A percentile compares a stretch with the other conserved stretches of the same genome.
Evolutionary conservation across 768 basidiomycete genomes (phyloP).

Genomic region (Pluteus cervinus): DNA sequence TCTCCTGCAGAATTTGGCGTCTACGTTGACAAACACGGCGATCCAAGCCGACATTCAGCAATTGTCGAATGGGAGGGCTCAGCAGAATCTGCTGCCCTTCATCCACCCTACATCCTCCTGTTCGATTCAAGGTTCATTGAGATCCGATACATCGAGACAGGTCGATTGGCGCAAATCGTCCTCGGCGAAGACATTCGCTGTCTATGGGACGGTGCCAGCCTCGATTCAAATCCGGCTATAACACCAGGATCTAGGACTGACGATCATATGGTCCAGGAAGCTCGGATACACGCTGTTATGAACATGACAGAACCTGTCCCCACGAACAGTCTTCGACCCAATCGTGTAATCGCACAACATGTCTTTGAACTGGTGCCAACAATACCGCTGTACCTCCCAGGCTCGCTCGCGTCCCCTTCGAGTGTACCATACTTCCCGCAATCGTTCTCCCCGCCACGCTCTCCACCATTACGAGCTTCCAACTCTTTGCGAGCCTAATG

Average conservation of each 20-base stretch:
- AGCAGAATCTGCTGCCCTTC: conserved; percentile 86
- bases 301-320: conserved; percentile 44
- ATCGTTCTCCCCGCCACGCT: conserved; percentile 48
- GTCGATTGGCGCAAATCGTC: conserved; percentile 81
- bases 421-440: conserved; percentile 47
- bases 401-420: conserved; percentile 49
- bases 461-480: conserved; percentile 36
- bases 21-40: conserved; percentile 91
- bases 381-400: conserved; percentile 65
- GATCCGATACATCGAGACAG: conserved; percentile 79
- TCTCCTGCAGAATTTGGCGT: conserved; percentile 74
- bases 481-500: conserved; percentile 16
- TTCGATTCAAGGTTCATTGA: conserved; percentile 93
- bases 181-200: conserved; percentile 80
- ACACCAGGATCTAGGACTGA: conserved; percentile 40
- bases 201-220: conserved; percentile 81
- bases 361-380: conserved; percentile 79
- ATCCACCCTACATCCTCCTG: conserved; percentile 84
- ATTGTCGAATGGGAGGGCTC: conserved; percentile 95
- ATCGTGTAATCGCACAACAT: conserved; percentile 56
- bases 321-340: conserved; percentile 29
- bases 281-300: conserved; percentile 84
- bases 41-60: conserved; percentile 60
- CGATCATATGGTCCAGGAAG: conserved; percentile 67
- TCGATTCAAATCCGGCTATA: conserved; percentile 52